phyloP scores from a whole-genome alignment of 2,329 filamentous ascomycete species.

The Xylariales sp. region DNA sequence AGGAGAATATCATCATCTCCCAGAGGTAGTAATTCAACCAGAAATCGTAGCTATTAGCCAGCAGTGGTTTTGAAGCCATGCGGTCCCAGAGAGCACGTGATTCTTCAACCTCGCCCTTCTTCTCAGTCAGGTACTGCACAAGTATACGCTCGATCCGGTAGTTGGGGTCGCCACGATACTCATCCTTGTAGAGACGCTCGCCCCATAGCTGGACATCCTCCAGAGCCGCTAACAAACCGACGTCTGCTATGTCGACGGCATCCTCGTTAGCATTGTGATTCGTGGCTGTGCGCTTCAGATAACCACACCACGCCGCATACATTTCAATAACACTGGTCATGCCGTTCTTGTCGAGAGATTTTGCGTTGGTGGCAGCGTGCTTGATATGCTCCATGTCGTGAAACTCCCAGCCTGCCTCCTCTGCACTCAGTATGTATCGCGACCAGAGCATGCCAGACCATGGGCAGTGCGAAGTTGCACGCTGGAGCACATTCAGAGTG shows the following conservation, averaged over 20 bases:
- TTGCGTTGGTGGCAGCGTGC: slow-evolving; percentile 82
- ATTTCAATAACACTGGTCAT: slow-evolving; percentile 88
- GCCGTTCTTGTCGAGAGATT: slow-evolving; percentile 78
- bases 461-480: slow-evolving; percentile 85
- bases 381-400: slow-evolving; percentile 85
- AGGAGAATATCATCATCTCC: slow-evolving; percentile 69
- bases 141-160: slow-evolving; percentile 89
- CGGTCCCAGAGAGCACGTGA: slow-evolving; percentile 76
- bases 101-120: slow-evolving; percentile 69
- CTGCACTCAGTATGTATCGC: slow-evolving; percentile 78
- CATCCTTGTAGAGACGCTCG: slow-evolving; percentile 66
- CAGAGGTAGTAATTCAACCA: slow-evolving; percentile 91
- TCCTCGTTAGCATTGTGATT: slow-evolving; percentile 70
- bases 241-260: slow-evolving; percentile 83
- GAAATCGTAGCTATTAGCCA: slow-evolving; percentile 82
- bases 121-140: slow-evolving; percentile 86
- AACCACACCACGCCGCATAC: slow-evolving; percentile 92
- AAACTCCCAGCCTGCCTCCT: slow-evolving; percentile 72
- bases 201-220: slow-evolving; percentile 81
- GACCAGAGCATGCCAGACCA: slow-evolving; percentile 93
- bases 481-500: slow-evolving; percentile 68
- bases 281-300: slow-evolving; percentile 82
- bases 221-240: slow-evolving; percentile 79
- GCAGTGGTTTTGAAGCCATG: slow-evolving; percentile 57
- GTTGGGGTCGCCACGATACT: slow-evolving; percentile 80